Base-by-base conservation (phyloP, 225 moss, liverwort and hornwort genomes). In the Lunularia cruciata region DNA sequence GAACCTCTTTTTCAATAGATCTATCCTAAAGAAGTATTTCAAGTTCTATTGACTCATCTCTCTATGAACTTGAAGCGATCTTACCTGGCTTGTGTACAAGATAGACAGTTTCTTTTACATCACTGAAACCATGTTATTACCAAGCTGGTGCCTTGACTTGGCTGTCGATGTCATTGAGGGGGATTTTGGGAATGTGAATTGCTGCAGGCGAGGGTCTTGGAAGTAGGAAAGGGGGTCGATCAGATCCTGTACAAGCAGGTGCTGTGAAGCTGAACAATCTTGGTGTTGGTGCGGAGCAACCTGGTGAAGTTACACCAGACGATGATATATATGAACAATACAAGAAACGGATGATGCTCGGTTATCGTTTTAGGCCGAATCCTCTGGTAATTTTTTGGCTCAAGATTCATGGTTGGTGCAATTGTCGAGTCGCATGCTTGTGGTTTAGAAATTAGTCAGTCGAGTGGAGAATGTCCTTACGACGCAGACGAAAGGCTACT, bases 311-410 rank as follows among this genome's bases (percentile, higher is more conserved):
- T 65, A 99, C 98, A 42, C 85, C 98, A 69, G 98, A 99, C 20
- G 98, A 99, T 72, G 98, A 99, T 65, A 99, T 99, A 54, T 99
- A 93, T 70, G 98, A 99, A 72, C 93, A 91, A 58, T 99, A 99
- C 67, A 99, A 99, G 88, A 99, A 99, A 84, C 83, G 93, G 27
- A 99, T 99, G 98, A 99, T 99, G 98, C 91, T 99, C 64, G 91
- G 98, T 70, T 99, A 99, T 60, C 79, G 79, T 35, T 99, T 91
- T 76, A 87, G 98, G 76, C 98, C 98, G 52, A 99, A 99, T 54
- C 98, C 98, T 76, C 83, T 99, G 81, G 98, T 99, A 88, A 75
- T 65, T 46, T 47, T n/a, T 33, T 22, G 8, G 36, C 26, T 52
- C n/a, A 56, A 47, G 7, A 11, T 26, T 19, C 18, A 53, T 49